Percentiles rank a stretch among this genome's conserved stretches.
Evolutionary conservation across 345 rosid species (phyloP).

Genomic region (Eucalyptus camaldulensis): DNA sequence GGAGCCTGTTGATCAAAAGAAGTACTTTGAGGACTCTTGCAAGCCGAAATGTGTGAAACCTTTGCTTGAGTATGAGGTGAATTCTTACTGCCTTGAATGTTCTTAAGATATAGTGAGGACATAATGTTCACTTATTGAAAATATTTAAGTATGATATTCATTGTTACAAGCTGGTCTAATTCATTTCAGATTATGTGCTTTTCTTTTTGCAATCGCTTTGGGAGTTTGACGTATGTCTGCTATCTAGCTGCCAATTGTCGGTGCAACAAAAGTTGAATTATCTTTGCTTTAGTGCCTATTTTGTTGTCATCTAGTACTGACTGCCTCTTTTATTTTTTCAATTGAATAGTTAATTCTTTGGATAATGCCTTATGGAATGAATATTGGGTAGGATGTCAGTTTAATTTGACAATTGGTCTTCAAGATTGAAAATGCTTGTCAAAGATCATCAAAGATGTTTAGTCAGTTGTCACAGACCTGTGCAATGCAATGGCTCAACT

Average conservation of each 20-base stretch:
- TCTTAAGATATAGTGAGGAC: not conserved
- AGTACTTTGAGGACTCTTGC: constrained; percentile 47
- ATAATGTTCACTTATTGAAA: not conserved
- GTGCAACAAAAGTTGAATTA: not conserved
- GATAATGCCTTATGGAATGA: not conserved
- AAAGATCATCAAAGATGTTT: not conserved
- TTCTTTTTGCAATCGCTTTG: not conserved
- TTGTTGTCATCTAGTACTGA: not conserved
- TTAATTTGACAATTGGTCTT: not conserved
- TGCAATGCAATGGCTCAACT: not conserved
- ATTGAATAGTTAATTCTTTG: not conserved
- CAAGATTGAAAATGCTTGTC: not conserved
- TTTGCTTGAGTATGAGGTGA: constrained; percentile 39
- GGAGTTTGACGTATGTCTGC: not conserved
- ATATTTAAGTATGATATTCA: not conserved
- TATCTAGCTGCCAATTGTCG: not conserved
- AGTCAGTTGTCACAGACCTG: not conserved
- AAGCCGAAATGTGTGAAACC: constrained; percentile 56
- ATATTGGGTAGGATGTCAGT: not conserved
- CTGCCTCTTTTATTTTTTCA: not conserved
- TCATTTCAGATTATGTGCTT: not conserved
- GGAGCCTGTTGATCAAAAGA: constrained; percentile 51
- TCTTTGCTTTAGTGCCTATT: not conserved
- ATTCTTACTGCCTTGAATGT: not conserved
- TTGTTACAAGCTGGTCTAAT: not conserved